These are phyloP conservation scores for Trichoderma sp. DNA, from an alignment of 2,329 filamentous ascomycete genomes.

Conservation along the genomic window DNA sequence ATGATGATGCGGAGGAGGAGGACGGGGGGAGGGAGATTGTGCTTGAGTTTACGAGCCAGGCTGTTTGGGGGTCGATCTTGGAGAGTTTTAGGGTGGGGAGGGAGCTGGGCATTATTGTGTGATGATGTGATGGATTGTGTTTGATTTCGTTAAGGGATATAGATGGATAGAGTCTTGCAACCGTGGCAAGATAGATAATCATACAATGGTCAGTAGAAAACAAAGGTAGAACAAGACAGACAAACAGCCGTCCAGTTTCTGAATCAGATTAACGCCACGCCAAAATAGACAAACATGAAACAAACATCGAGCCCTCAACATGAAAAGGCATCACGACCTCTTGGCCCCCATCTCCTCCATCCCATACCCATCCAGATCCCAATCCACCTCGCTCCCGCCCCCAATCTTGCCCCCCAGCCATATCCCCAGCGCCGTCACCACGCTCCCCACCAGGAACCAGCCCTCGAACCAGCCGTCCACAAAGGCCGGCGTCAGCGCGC, in stretches of 20 bases:
- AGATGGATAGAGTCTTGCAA: not conserved
- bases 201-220: not conserved
- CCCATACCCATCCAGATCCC: constrained; percentile 62
- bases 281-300: not conserved
- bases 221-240: not conserved
- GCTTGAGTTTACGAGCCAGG: constrained; percentile 41
- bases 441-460: constrained; percentile 75
- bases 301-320: not conserved
- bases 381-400: constrained; percentile 54
- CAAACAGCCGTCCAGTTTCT: not conserved
- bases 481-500: constrained; percentile 69
- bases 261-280: constrained; percentile 9
- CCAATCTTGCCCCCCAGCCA: constrained; percentile 68
- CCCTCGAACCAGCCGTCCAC: constrained; percentile 81
- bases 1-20: not conserved
- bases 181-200: not conserved
- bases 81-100: constrained; percentile 39
- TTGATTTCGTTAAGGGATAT: not conserved
- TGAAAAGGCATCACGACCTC: constrained; percentile 48
- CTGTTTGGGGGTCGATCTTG: constrained; percentile 38
- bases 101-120: constrained; percentile 7
- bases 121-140: not conserved
- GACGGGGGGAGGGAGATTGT: constrained; percentile 16
- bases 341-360: constrained; percentile 74
- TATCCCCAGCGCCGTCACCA: constrained; percentile 68